These are phyloP conservation scores for Amaranthus tricolor DNA, from an alignment of 179 eudicot genomes.

Conservation along the genomic window DNA sequence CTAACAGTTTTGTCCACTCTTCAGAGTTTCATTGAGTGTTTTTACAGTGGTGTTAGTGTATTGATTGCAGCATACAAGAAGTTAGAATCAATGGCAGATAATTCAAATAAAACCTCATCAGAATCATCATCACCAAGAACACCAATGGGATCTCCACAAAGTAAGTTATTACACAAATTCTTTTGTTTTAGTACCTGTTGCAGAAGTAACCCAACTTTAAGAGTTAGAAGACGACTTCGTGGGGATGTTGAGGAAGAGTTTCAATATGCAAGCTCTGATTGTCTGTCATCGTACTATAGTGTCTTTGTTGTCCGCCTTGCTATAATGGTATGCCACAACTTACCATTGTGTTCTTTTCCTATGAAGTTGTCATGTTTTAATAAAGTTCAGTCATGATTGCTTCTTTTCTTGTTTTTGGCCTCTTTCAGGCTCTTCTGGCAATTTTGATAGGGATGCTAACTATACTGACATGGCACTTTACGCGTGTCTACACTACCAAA, in stretches of 20 bases:
- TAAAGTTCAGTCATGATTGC: not conserved
- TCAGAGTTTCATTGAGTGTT: constrained; percentile 6
- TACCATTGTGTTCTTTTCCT: not conserved
- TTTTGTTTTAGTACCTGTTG: constrained; percentile 29
- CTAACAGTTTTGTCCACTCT: not conserved
- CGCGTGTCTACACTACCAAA: constrained; percentile 76
- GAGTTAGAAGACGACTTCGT: constrained; percentile 41
- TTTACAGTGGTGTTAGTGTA: constrained; percentile 21
- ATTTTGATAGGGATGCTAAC: constrained; percentile 89
- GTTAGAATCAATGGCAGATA: constrained; percentile 31
- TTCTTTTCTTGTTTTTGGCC: constrained; percentile 5
- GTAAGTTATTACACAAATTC: constrained; percentile 22
- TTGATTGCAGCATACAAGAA: constrained; percentile 3
- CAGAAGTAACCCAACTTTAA: constrained; percentile 30
- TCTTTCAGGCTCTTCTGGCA: constrained; percentile 82
- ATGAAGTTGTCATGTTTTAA: not conserved
- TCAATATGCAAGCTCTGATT: constrained; percentile 56
- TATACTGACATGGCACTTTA: constrained; percentile 92
- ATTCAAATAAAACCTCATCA: constrained; percentile 22
- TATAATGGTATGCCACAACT: constrained; percentile 61
- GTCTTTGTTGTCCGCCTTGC: constrained; percentile 96
- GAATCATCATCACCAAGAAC: constrained; percentile 40
- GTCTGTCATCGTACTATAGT: constrained; percentile 80
- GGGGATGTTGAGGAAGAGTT: constrained; percentile 73
- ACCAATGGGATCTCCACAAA: constrained; percentile 34